These are phyloP conservation scores for Lanmaoa pseudosensibilis DNA, from an alignment of 768 basidiomycete genomes.

Conservation along the genomic window DNA sequence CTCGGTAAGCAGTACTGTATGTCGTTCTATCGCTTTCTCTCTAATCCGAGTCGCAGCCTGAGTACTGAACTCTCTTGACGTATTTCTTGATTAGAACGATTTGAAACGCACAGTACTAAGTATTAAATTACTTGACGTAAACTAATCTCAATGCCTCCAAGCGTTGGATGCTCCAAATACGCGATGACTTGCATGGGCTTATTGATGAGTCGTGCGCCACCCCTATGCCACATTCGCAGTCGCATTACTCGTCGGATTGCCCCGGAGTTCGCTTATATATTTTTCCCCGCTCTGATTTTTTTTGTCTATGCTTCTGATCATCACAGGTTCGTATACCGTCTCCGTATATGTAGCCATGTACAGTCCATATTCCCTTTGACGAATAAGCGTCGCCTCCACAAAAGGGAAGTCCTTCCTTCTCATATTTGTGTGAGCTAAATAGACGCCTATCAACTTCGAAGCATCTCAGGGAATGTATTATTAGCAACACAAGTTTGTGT, in stretches of 20 bases:
- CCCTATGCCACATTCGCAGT: not conserved
- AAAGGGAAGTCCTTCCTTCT: slow-evolving; percentile 1
- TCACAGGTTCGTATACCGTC: slow-evolving; percentile 1
- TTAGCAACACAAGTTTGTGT: not conserved
- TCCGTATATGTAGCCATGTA: not conserved
- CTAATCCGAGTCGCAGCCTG: not conserved
- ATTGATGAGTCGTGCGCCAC: not conserved
- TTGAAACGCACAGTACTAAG: not conserved
- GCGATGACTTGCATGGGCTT: not conserved
- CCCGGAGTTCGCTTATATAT: slow-evolving; percentile 4
- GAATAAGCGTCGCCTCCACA: slow-evolving; percentile 22
- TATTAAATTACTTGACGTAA: slow-evolving; percentile 7
- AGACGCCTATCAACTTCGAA: not conserved
- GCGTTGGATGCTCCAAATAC: not conserved
- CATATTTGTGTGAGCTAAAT: not conserved
- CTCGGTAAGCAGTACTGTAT: not conserved
- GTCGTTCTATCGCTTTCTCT: not conserved
- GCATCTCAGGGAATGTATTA: not conserved
- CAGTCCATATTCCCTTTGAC: not conserved
- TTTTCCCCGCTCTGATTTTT: not conserved
- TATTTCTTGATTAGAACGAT: not conserved
- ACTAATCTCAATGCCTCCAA: not conserved
- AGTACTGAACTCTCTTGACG: slow-evolving; percentile 3
- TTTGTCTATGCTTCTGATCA: slow-evolving; percentile 17
- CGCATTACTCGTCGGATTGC: not conserved